Evolutionary conservation across 2,329 filamentous ascomycete genomes (phyloP).

Genomic region (Aspergillus neoniger): DNA sequence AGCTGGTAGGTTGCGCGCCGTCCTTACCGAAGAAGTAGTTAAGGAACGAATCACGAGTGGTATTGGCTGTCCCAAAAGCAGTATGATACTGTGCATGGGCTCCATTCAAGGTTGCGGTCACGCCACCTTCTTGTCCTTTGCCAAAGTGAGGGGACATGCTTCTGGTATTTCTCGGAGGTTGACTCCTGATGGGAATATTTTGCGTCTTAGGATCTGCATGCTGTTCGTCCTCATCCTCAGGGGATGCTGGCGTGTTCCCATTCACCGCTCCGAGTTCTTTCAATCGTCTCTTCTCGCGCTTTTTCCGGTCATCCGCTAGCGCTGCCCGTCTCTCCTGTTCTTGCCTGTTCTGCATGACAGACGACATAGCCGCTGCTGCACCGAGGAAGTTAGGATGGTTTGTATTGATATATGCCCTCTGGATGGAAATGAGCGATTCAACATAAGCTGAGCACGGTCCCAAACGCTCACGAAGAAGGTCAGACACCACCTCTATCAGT

Average conservation of each 20-base stretch:
- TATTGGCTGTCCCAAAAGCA: constrained; percentile 62
- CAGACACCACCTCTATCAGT: constrained; percentile 96
- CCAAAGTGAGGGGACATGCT: constrained; percentile 82
- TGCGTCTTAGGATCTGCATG: constrained; percentile 56
- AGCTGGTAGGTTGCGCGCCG: constrained; percentile 51
- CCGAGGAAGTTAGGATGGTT: constrained; percentile 99
- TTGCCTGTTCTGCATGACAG: constrained; percentile 91
- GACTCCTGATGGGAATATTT: constrained; percentile 61
- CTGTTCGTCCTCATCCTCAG: constrained; percentile 67
- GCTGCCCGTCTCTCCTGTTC: constrained; percentile 84
- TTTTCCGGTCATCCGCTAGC: constrained; percentile 80
- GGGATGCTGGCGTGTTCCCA: constrained; percentile 60
- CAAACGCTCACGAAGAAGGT: constrained; percentile 86
- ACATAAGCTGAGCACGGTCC: constrained; percentile 89
- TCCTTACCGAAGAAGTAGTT: constrained; percentile 99
- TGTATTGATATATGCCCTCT: constrained; percentile 98
- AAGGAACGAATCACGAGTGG: constrained; percentile 83
- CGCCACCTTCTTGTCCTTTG: constrained; percentile 62
- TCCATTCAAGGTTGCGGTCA: constrained; percentile 69
- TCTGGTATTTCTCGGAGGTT: constrained; percentile 62
- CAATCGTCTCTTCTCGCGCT: constrained; percentile 76
- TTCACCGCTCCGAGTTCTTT: constrained; percentile 81
- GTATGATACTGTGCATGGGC: constrained; percentile 63
- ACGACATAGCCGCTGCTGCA: constrained; percentile 94
- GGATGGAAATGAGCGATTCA: constrained; percentile 94